These are phyloP conservation scores for Dinochytrium kinnereticum DNA, from an alignment of 371 early-diverging fungal genomes.

Conservation along the genomic window DNA sequence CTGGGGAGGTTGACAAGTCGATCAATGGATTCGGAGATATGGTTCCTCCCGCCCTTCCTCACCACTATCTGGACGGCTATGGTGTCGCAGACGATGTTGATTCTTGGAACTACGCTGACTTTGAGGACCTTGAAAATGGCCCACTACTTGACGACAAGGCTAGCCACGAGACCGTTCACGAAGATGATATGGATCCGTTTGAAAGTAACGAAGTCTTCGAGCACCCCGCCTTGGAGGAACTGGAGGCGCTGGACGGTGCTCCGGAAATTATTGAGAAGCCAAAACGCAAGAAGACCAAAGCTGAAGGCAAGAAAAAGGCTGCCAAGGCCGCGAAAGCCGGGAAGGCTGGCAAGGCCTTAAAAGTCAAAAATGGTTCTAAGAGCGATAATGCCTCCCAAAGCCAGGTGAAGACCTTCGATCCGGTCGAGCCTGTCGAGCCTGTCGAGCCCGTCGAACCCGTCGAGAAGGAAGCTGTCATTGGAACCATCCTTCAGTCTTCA, in stretches of 20 bases:
- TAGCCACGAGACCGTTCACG: constrained; percentile 20
- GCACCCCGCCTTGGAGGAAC: too few species aligned
- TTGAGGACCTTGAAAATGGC: constrained; percentile 2
- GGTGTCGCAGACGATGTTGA: constrained; percentile 13
- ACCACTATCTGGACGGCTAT: constrained; percentile 10
- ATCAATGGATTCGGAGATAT: not conserved
- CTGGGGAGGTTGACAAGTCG: not conserved
- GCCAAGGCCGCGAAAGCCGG: not conserved
- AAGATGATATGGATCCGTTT: constrained; percentile 8
- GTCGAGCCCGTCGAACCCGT: too few species aligned
- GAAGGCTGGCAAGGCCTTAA: too few species aligned
- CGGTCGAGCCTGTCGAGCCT: too few species aligned
- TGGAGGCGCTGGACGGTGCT: too few species aligned
- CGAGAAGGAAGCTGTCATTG: too few species aligned
- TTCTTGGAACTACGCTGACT: constrained; percentile 7
- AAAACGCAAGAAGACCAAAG: not conserved
- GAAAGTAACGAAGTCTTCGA: too few species aligned
- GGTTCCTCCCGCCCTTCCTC: not conserved
- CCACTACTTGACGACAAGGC: not conserved
- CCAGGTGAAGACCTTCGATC: not conserved
- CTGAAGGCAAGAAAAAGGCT: not conserved
- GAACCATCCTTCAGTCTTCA: too few species aligned
- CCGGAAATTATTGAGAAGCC: too few species aligned
- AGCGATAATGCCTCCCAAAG: not conserved
- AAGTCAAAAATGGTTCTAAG: too few species aligned